phyloP scores from a whole-genome alignment of 495 filamentous ascomycete genomes.

The Hypomontagnella monticulosa region DNA sequence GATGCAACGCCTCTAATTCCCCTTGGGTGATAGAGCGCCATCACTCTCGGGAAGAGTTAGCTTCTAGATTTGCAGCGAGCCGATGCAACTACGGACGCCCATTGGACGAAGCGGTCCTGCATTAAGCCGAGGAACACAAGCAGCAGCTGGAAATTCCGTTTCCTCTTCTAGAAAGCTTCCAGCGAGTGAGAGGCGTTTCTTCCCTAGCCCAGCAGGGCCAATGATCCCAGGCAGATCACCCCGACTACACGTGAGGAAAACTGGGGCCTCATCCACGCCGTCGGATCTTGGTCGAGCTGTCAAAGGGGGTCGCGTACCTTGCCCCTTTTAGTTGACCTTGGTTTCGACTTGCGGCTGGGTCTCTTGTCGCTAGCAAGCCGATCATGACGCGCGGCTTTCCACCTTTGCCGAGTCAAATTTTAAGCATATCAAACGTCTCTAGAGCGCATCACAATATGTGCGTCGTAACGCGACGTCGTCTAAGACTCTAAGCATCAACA shows the following conservation, averaged over 20 bases:
- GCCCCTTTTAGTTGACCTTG: conserved; percentile 21
- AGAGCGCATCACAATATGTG: conserved; percentile 2
- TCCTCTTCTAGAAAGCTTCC: conserved; percentile 43
- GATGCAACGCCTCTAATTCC: conserved; percentile 28
- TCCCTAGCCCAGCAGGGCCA: conserved; percentile 16
- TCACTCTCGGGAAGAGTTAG: conserved; percentile 26
- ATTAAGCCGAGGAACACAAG: conserved; percentile 40
- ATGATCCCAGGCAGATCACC: conserved; percentile 39
- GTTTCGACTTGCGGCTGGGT: conserved; percentile 24
- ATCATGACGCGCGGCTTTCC: conserved; percentile 33
- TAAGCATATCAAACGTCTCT: conserved; percentile 4
- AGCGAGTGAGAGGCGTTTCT: conserved; percentile 34
- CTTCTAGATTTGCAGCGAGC: conserved; percentile 34
- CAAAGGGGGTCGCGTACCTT: conserved; percentile 34
- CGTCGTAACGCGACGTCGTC: conserved; percentile 3
- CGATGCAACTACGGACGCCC: not conserved
- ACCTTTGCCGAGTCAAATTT: conserved; percentile 3
- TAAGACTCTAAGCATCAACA: not conserved
- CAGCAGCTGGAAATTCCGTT: conserved; percentile 26
- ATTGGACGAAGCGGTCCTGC: conserved; percentile 40
- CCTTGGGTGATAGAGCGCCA: conserved; percentile 19
- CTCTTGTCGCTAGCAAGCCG: conserved; percentile 16
- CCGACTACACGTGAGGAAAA: conserved; percentile 43
- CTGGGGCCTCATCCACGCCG: conserved; percentile 39
- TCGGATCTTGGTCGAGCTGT: conserved; percentile 39